Percentiles rank a stretch among this genome's conserved stretches.
Evolutionary conservation across 108 stramenopile genomes (phyloP).

Genomic region (Cyclotella choctawhatcheeana): DNA sequence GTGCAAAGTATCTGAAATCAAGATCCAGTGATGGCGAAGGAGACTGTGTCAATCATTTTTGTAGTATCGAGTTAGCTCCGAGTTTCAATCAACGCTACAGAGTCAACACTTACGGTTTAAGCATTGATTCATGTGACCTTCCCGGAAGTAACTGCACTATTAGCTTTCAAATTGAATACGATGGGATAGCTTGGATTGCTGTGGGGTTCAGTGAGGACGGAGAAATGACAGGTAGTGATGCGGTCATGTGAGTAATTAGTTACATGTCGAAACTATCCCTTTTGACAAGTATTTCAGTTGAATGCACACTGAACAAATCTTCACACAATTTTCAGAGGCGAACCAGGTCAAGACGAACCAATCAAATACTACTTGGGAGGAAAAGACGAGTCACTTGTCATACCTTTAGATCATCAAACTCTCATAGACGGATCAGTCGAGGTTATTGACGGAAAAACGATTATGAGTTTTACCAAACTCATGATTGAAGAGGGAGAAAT

Average conservation of each 20-base stretch:
- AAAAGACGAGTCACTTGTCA: slow-evolving; percentile 17
- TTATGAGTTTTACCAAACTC: slow-evolving; percentile 63
- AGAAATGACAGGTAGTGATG: slow-evolving; percentile 28
- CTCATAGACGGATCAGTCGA: slow-evolving; percentile 42
- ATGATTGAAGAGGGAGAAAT: slow-evolving; percentile 58
- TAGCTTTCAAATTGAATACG: slow-evolving; percentile 19
- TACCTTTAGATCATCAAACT: slow-evolving; percentile 58
- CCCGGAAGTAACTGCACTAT: not conserved
- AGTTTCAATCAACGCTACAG: slow-evolving; percentile 1
- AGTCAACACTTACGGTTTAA: not conserved
- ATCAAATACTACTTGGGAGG: not conserved
- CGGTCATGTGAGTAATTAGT: slow-evolving; percentile 19
- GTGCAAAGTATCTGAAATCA: too few species aligned
- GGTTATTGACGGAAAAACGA: slow-evolving; percentile 46
- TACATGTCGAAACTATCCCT: not conserved
- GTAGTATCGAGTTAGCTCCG: not conserved
- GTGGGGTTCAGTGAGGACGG: slow-evolving; percentile 28
- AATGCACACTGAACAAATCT: not conserved
- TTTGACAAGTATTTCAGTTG: not conserved
- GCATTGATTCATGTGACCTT: not conserved
- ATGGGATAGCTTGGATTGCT: slow-evolving; percentile 25
- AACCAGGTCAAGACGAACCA: not conserved
- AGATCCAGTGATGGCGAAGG: too few species aligned
- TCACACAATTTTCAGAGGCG: too few species aligned
- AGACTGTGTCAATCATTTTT: slow-evolving; percentile 5